A percentile compares a stretch with the other conserved stretches of the same genome.
phyloP scores from a whole-genome alignment of 306 rosid species.

The Rubus idaeus region DNA sequence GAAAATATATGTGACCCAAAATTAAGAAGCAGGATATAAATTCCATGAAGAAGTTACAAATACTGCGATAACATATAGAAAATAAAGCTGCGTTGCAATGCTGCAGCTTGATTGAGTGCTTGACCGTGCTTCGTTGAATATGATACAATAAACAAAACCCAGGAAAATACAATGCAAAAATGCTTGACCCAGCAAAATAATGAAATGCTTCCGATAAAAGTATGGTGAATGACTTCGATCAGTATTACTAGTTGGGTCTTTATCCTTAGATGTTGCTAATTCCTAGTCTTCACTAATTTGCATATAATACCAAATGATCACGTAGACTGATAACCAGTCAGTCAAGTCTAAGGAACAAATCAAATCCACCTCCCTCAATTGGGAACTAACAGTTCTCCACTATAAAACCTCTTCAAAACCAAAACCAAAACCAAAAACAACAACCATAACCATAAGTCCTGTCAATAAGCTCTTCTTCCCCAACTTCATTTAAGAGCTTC shows the following conservation, averaged over 20 bases:
- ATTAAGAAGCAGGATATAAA: too few relatives aligned
- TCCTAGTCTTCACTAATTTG: not conserved
- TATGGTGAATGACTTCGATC: not conserved
- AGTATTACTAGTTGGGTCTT: not conserved
- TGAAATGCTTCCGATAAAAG: not conserved
- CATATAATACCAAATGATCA: not conserved
- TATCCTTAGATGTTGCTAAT: slow-evolving; percentile 1
- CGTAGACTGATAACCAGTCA: not conserved
- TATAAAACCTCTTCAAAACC: slow-evolving; percentile 18
- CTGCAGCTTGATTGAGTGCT: slow-evolving; percentile 3
- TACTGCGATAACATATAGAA: too few relatives aligned
- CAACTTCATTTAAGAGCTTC: not conserved
- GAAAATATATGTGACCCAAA: too few relatives aligned
- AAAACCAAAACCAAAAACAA: not conserved
- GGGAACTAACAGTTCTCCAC: slow-evolving; percentile 15
- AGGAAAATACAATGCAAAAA: slow-evolving; percentile 1
- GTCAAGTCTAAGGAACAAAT: slow-evolving; percentile 21
- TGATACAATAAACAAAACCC: not conserved
- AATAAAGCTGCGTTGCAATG: not conserved
- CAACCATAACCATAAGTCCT: not conserved
- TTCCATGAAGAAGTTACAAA: too few relatives aligned
- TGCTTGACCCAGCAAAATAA: not conserved
- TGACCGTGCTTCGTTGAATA: not conserved
- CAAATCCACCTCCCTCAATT: slow-evolving; percentile 14
- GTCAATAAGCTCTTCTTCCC: not conserved